Evolutionary conservation across 2,329 filamentous ascomycete genomes (phyloP).

Genomic region (Pestalotiopsis sp.): DNA sequence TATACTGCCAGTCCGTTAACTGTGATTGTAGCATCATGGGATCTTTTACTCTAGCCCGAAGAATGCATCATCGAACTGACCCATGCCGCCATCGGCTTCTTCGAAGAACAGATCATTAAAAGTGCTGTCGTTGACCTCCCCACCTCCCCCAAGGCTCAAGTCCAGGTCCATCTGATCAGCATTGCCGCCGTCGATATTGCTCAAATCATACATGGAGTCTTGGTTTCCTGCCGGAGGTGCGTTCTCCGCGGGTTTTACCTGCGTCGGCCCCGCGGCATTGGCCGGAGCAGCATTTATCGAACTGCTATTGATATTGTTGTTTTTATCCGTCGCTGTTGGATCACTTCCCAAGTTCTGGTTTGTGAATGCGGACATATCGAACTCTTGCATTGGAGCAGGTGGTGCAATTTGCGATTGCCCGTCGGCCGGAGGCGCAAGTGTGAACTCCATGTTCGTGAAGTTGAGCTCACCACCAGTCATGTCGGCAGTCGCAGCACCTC

Average conservation of each 20-base stretch:
- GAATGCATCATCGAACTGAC: conserved; percentile 49
- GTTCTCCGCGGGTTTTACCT: conserved; percentile 12
- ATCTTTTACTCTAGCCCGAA: conserved; percentile 37
- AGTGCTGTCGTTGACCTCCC: conserved; percentile 39
- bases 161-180: conserved; percentile 40
- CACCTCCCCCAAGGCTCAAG: conserved; percentile 38
- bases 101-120: conserved; percentile 55
- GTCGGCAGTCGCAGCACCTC: conserved; percentile 15
- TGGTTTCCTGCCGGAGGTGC: conserved; percentile 30
- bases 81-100: conserved; percentile 41
- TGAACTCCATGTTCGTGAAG: conserved; percentile 61
- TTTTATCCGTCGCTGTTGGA: conserved; percentile 19
- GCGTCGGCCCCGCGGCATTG: conserved; percentile 15
- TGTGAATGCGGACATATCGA: conserved; percentile 47
- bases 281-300: not conserved
- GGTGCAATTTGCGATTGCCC: conserved; percentile 28
- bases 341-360: conserved; percentile 24
- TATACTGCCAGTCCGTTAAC: too few species aligned
- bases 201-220: conserved; percentile 51
- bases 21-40: too few species aligned
- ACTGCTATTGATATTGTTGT: conserved; percentile 3
- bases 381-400: conserved; percentile 38
- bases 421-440: conserved; percentile 45
- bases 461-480: conserved; percentile 41
- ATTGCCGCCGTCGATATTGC: conserved; percentile 32